Conservation (phyloP, 2,329 filamentous ascomycete species). For the Cordyceps cateniannulata region DNA sequence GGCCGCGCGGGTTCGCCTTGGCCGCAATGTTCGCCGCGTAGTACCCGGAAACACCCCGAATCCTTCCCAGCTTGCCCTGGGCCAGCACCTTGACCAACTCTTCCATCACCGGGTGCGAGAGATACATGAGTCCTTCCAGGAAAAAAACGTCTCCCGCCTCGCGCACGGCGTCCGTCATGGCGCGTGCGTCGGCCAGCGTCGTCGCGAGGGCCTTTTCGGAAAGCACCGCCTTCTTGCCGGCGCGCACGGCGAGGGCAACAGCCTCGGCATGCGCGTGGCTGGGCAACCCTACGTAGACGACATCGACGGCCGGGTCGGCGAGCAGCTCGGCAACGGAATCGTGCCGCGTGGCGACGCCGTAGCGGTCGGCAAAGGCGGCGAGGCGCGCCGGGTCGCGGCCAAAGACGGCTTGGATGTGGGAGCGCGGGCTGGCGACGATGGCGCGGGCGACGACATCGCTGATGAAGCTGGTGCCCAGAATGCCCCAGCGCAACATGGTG, state of each 20-base stretch:
- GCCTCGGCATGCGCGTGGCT: conserved; percentile 23
- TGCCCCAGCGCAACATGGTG: conserved; percentile 22
- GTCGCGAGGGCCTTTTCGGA: conserved; percentile 24
- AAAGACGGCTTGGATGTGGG: conserved; percentile 21
- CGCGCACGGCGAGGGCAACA: conserved; percentile 18
- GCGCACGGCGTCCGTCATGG: conserved; percentile 19
- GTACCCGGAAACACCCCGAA: conserved; percentile 20
- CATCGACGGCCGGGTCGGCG: conserved; percentile 20
- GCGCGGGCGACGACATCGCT: conserved; percentile 20
- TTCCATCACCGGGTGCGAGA: conserved; percentile 21
- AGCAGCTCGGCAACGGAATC: conserved; percentile 19
- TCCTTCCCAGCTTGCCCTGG: conserved; percentile 17
- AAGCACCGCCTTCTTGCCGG: conserved; percentile 20
- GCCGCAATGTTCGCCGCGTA: conserved; percentile 23
- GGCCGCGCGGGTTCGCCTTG: conserved; percentile 22
- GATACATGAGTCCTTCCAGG: conserved; percentile 24
- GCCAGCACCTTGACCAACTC: conserved; percentile 19
- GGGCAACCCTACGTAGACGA: conserved; percentile 22
- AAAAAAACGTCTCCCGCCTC: conserved; percentile 19
- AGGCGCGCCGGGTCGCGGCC: conserved; percentile 20
- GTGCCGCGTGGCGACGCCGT: conserved; percentile 18
- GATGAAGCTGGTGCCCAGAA: conserved; percentile 25
- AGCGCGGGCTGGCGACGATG: conserved; percentile 18
- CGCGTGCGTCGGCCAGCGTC: conserved; percentile 20
- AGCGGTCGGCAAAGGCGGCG: conserved; percentile 20